Conservation (phyloP, 306 rosid genomes). For the Rosa multiflora region DNA sequence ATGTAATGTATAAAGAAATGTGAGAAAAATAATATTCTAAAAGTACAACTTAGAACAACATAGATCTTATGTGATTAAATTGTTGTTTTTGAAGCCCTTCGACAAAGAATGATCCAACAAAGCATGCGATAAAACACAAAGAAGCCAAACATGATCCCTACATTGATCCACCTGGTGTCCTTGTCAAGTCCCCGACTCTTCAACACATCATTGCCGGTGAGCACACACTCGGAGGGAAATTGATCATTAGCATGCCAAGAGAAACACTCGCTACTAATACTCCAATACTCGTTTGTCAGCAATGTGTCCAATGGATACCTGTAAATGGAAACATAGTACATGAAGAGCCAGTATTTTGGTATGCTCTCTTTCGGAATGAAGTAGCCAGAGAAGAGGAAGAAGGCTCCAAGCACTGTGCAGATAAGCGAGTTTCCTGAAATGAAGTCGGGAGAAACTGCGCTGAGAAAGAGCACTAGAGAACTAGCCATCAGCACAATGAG, state of each 20-base stretch:
- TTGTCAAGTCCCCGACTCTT: conserved; percentile 74
- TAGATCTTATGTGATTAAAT: conserved; percentile 19
- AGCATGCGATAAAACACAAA: conserved; percentile 73
- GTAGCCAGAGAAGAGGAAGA: conserved; percentile 90
- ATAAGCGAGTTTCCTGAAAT: conserved; percentile 85
- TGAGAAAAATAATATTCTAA: background rate
- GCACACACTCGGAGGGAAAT: conserved; percentile 21
- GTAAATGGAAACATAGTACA: conserved; percentile 92
- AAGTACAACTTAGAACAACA: too few relatives aligned
- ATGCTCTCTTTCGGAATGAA: conserved; percentile 86
- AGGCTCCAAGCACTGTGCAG: conserved; percentile 82
- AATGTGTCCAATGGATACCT: conserved; percentile 83
- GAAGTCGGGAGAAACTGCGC: conserved; percentile 86
- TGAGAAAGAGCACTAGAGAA: conserved; percentile 75
- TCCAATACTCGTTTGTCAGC: conserved; percentile 82
- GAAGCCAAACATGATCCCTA: conserved; percentile 73
- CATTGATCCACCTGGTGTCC: conserved; percentile 72
- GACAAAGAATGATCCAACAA: conserved; percentile 70
- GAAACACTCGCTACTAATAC: conserved; percentile 39
- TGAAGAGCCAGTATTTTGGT: conserved; percentile 84
- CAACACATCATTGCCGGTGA: conserved; percentile 70
- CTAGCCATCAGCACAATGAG: conserved; percentile 87
- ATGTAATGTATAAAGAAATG: background rate
- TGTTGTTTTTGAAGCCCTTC: conserved; percentile 65
- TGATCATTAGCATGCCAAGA: conserved; percentile 24